Evolutionary conservation across 2,329 filamentous ascomycete genomes (phyloP).

Genomic region (Rutstroemia sp.): DNA sequence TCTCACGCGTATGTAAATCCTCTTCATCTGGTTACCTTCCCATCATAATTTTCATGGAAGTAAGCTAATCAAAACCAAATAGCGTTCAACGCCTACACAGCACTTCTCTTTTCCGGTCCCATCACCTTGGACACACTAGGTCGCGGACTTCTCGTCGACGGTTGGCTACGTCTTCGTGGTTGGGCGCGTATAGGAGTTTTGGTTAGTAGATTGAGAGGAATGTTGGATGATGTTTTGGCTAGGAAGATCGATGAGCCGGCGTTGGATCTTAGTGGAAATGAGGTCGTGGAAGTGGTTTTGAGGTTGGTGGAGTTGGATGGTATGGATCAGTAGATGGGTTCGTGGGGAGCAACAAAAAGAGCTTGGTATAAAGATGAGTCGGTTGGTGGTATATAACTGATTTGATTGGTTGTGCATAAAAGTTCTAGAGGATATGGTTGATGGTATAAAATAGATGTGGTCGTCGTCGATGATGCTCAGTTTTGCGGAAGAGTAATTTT

Average conservation of each 20-base stretch:
- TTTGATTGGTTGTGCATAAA: not conserved
- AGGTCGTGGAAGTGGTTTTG: conserved; percentile 70
- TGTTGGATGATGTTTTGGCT: conserved; percentile 81
- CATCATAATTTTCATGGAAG: not conserved
- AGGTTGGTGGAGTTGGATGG: conserved; percentile 86
- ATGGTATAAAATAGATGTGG: not conserved
- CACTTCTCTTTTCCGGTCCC: conserved; percentile 80
- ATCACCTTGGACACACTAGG: conserved; percentile 84
- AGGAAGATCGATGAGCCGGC: conserved; percentile 71
- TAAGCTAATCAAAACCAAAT: not conserved
- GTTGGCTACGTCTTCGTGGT: conserved; percentile 77
- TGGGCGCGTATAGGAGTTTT: conserved; percentile 95
- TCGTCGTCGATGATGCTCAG: not conserved
- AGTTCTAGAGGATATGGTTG: too few species aligned
- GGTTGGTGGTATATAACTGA: not conserved
- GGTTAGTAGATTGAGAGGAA: conserved; percentile 70
- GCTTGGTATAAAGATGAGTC: not conserved
- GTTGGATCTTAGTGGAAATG: conserved; percentile 47
- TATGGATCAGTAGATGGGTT: conserved; percentile 45
- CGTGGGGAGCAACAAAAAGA: not conserved
- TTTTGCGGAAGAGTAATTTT: not conserved
- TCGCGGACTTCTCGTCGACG: conserved; percentile 81
- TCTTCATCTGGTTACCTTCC: not conserved
- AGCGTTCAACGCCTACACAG: conserved; percentile 83
- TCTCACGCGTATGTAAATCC: conserved; percentile 64